Base-by-base conservation (phyloP, 306 rosid genomes). In the Abrus pulchellus region DNA sequence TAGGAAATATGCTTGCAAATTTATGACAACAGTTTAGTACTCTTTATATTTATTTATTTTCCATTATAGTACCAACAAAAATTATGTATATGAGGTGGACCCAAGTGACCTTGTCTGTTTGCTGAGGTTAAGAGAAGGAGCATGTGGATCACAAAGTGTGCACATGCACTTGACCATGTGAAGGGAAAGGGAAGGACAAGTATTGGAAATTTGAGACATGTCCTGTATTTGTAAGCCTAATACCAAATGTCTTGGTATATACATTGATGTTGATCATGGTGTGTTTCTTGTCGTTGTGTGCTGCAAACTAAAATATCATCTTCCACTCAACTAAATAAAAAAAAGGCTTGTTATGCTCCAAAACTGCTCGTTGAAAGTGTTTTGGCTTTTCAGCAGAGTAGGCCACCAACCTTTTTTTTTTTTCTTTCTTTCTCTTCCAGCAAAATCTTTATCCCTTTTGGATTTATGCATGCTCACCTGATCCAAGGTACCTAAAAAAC, bases 401-500 rank as follows among this genome's bases (percentile, higher is more conserved):
- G 91, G 91, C 85, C 90, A 88, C 88, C 89, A 64, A 90, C 72
- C 74, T 59, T 85, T 56, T 69, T 27, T 56, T 69, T 27, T 9
- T 47, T 59, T 80, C 6, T 79, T 83, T 59, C 13, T 56, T 66
- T 79, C 71, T 62, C 83, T 79, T 64, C 82, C 75, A 68, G 83
- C 90, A 86, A 80, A 81, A 85, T 71, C 20, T 38, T 82, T 73
- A 34, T 9, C 84, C 69, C 90, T 87, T 92, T 92, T 86, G 90
- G 90, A 85, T 81, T 80, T 90, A 68, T 76, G 88, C 85, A 87
- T 80, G 85, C 78, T 88, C 88, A 59, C 84, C 75, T 79, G 86
- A 89, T 94, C 91, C 88, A 86, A 88, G 71, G 82, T 87, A 86
- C 52, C 74, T 63, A 53, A 28, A 54, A 74, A 70, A 45, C 44